Base-by-base conservation (phyloP, 805 yeast genomes). In the Suhomyces emberorum region DNA sequence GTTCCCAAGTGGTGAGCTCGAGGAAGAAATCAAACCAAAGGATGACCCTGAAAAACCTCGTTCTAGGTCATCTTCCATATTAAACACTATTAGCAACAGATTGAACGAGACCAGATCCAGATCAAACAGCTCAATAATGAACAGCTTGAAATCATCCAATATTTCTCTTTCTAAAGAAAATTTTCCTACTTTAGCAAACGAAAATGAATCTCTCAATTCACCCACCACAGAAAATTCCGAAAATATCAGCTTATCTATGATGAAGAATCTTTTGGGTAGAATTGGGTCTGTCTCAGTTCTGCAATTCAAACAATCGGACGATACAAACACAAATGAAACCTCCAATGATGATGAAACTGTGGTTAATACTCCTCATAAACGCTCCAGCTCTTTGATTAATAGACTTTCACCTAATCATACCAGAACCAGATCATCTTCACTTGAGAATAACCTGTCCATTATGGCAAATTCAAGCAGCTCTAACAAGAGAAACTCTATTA, bases 391-490 rank as follows among this genome's bases (percentile, higher is more conserved):
- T 1, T 39, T 64, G 11, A 50, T 61, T n/a, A 60, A 49, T 28
- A 45, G 48, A 28, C 28, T 57, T 10, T 60, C 69, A n/a, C 71
- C 71, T 4, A 55, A 47, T 26, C 64, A 60, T 38, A 47, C 63
- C 3, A 43, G 72, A 28, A 62, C 69, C 7, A 47, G 71, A 29
- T 66, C 72, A 4, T 62, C 66, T 3, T 66, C 72, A 1, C 42
- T 59, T 16, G 67, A 62, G 8, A 5, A 16, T 5, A n/a, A 19
- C 22, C 32, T 28, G 36, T 20, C 44, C n/a, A 41, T 45, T 19
- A 15, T 42, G n/a, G 28, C 44, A 6, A 35, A 21, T 7, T 15
- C 10, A 12, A 23, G 12, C 26, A 15, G 36, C 48, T 3, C 49
- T 42, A n/a, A 39, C 16, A 57, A 60, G 37, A 48, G 61, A 21